Conservation (phyloP, 257 asterid species). For the Datura wrightii region DNA sequence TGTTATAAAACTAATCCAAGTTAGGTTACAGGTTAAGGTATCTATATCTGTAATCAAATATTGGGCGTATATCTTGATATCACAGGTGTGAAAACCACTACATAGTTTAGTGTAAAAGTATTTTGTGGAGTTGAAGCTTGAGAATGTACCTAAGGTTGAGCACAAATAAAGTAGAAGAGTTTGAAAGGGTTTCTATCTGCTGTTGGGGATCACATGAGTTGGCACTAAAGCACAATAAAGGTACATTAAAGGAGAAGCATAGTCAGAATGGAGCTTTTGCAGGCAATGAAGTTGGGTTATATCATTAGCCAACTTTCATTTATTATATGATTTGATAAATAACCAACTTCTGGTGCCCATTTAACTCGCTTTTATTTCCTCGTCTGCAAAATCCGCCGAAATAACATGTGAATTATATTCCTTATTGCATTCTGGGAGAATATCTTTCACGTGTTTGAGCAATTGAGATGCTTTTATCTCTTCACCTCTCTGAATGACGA, state of each 20-base stretch:
- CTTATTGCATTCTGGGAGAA: background rate
- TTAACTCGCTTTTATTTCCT: background rate
- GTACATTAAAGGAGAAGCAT: background rate
- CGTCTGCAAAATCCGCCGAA: background rate
- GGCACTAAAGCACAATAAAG: background rate
- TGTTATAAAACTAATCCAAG: background rate
- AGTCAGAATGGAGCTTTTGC: background rate
- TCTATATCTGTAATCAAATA: background rate
- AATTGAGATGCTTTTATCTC: background rate
- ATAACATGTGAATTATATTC: background rate
- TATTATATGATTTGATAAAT: background rate
- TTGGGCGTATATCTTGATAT: background rate
- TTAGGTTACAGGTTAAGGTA: background rate
- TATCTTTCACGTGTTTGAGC: conserved; percentile 11
- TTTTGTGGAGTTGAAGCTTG: background rate
- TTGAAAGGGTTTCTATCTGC: background rate
- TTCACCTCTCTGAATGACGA: background rate
- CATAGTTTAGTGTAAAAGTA: background rate
- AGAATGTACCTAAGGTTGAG: conserved; percentile 9
- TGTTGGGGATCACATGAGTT: background rate
- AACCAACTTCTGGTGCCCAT: background rate
- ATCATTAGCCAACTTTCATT: background rate
- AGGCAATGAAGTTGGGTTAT: background rate
- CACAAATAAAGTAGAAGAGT: background rate
- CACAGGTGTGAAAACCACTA: background rate